Base-by-base conservation (phyloP, 257 asterid species). In the Jacaranda mimosifolia region DNA sequence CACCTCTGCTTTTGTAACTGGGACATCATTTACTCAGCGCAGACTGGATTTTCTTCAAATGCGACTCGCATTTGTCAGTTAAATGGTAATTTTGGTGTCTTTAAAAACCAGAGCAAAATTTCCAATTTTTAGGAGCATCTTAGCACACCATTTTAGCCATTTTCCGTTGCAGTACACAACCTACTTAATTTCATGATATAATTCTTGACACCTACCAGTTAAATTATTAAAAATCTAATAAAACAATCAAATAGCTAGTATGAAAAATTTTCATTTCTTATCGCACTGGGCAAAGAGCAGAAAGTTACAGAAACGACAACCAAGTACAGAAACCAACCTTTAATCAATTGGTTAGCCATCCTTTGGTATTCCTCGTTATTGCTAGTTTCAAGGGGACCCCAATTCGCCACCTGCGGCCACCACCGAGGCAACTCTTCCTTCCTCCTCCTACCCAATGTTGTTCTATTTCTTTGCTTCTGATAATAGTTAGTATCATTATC, bases 371-470 rank as follows among this genome's bases (percentile, higher is more conserved):
- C 97, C 76, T 91, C 93, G 82, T 74, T 87, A 70, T 86, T 85
- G 21, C 38, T 77, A 18, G 79, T 73, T 40, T 80, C 86, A 17
- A 40, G 39, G 7, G 84, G 70, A 56, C 17, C 81, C 60, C 78
- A 83, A 73, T 45, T 52, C 58, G 80, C 83, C 38, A 56, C 72
- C 67, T 83, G 82, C 48, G 97, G 98, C 98, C 99, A 95, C 99
- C 99, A 95, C 77, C 74, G 87, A 7, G 99, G 98, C 91, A 93
- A 73, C 84, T 84, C 87, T 65, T 79, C 84, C 79, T 78, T 81
- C 81, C 81, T 83, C 73, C 85, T 87, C 60, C 87, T 86, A 72
- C 79, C 81, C 86, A 74, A 68, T 49, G 63, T 49, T 55, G 56
- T 60, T 63, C 81, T 75, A 18, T 63, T 84, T 0, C 66, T 72